These are phyloP conservation scores for Yarrowia sp. DNA, from an alignment of 805 yeast genomes.

Conservation along the genomic window DNA sequence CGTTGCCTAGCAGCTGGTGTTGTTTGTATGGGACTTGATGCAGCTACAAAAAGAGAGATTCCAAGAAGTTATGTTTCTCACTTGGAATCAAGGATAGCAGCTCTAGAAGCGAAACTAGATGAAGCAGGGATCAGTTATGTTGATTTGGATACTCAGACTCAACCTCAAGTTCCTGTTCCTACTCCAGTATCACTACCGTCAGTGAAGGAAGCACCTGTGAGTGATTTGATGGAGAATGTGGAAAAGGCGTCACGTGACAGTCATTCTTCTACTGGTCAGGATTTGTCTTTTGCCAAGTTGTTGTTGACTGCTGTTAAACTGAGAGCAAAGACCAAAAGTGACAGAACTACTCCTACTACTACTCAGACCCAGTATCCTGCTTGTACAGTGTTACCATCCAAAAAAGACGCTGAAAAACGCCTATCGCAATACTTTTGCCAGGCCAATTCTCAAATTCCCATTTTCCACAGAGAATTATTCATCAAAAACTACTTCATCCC, in stretches of 20 bases:
- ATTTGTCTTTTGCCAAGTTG: conserved; percentile 67
- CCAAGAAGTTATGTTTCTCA: conserved; percentile 71
- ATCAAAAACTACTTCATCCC: conserved; percentile 68
- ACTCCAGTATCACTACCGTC: background rate
- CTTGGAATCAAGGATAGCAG: conserved; percentile 53
- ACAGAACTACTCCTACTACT: background rate
- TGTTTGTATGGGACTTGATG: conserved; percentile 81
- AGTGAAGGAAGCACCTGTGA: background rate
- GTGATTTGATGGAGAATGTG: conserved; percentile 33
- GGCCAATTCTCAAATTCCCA: conserved; percentile 79
- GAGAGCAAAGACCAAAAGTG: conserved; percentile 31
- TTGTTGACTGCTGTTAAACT: conserved; percentile 72
- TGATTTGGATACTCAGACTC: background rate
- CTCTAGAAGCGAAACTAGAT: conserved; percentile 36
- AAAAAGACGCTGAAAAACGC: conserved; percentile 64
- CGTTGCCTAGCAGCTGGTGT: conserved; percentile 61
- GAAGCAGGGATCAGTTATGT: background rate
- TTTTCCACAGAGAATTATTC: conserved; percentile 78
- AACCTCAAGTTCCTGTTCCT: background rate
- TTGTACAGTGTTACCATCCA: conserved; percentile 59
- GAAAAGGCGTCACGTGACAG: conserved; percentile 30
- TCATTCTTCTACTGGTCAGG: conserved; percentile 36
- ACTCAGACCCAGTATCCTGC: background rate
- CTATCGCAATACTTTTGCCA: conserved; percentile 69
- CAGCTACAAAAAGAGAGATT: conserved; percentile 82